Conservation (phyloP, 345 rosid genomes). For the Luvunga scandens region DNA sequence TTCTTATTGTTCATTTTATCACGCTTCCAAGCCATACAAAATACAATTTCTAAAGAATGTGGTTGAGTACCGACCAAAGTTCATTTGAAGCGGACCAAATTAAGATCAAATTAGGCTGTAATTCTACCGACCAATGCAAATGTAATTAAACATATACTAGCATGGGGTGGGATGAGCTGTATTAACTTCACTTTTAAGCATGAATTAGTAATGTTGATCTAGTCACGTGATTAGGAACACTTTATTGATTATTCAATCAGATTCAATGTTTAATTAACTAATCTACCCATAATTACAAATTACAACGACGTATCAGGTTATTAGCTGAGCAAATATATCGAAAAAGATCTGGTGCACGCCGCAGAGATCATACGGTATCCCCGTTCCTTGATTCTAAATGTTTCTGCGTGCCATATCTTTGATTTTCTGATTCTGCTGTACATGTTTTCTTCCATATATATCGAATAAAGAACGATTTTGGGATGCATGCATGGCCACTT, state of each 20-base stretch:
- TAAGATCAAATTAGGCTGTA: not conserved
- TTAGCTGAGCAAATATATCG: not conserved
- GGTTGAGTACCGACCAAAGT: not conserved
- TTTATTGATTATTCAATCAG: not conserved
- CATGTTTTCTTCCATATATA: too few species aligned
- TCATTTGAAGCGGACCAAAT: not conserved
- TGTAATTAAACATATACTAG: not conserved
- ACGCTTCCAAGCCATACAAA: not conserved
- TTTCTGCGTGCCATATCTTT: not conserved
- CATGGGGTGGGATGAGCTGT: not conserved
- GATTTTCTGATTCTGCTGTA: not conserved
- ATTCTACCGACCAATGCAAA: not conserved
- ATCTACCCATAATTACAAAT: not conserved
- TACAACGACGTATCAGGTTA: not conserved
- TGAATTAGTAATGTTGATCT: not conserved
- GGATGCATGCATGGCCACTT: conserved; percentile 8
- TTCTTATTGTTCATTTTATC: not conserved
- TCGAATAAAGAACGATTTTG: not conserved
- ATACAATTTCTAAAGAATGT: not conserved
- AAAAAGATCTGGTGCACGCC: not conserved
- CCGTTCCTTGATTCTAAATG: too few species aligned
- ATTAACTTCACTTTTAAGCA: not conserved
- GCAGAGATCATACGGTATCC: not conserved
- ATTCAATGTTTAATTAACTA: not conserved
- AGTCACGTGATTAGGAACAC: not conserved